Evolutionary conservation across 371 early-diverging fungal genomes (phyloP), one percentile per base, ranked within the genome.

Genomic region (Mucor sp.): DNA sequence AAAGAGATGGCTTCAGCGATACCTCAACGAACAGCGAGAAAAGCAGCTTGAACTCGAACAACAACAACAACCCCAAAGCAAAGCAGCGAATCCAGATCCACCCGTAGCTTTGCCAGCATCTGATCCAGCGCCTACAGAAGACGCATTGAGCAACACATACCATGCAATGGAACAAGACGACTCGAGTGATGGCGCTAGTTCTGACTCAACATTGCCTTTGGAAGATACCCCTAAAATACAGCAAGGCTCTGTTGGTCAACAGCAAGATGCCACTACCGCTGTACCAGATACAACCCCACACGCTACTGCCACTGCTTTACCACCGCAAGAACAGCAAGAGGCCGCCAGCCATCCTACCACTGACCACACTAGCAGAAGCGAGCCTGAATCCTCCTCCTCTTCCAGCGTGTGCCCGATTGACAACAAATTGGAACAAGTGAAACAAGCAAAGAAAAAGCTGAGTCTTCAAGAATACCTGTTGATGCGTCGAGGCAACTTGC

Each of bases 381-480:
- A 50, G 25, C 23, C 50, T 50, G 9, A 23, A 23, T 6, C 50
- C 23, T 50, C 50, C 11, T 50, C 50, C 12, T 50, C 50, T 23
- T 50, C 50, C 8, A 19, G 6, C 25, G 50, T 25, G n/a, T 4
- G 9, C 12, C 23, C 12, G 7, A 50, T 50, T 19, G 50, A 56
- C 27, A 35, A 57, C 35, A 21, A 65, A 25, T 12, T 23, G 12
- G 11, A 28, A 25, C 12, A 58, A 39, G 12, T 15, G 7, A 58
- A 57, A 28, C 41, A 53, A 48, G 30, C 63, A 30, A 41, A 37
- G 14, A 67, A 74, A 11, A 80, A 80, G 39, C 55, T 80, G 0
- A 73, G 75, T 5, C 48, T 80, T 15, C 80, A 77, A 69, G 80
- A 80, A 62, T 80, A 80, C 55, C 57, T 80, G 9, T 68, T 72